phyloP scores from a whole-genome alignment of 1,284 basidiomycete genomes.

The Melampsora larici-populina region DNA sequence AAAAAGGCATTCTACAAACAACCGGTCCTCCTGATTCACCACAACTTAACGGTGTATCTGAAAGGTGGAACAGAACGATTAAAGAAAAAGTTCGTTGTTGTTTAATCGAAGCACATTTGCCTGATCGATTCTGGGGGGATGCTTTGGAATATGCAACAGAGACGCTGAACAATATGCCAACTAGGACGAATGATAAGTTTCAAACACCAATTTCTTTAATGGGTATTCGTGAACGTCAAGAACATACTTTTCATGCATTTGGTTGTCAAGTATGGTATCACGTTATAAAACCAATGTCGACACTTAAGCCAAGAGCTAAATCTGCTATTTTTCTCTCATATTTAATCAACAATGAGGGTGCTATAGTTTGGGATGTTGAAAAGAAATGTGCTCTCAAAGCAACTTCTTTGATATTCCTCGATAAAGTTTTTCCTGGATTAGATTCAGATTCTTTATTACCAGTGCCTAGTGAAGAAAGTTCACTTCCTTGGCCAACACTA shows the following conservation, averaged over 20 bases:
- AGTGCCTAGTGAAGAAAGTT: not conserved
- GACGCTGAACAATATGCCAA: not conserved
- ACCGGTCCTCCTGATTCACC: conserved; percentile 42
- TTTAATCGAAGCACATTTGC: not conserved
- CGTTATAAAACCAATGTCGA: not conserved
- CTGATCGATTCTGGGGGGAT: not conserved
- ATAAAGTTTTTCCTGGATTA: no score
- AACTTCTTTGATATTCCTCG: no score
- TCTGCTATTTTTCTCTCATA: not conserved
- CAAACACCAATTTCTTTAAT: not conserved
- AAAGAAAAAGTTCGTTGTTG: not conserved
- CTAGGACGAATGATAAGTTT: not conserved
- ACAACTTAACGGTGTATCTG: conserved; percentile 28
- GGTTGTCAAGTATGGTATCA: not conserved
- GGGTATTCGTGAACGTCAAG: no score
- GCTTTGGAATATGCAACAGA: not conserved
- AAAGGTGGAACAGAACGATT: not conserved
- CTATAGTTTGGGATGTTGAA: no score
- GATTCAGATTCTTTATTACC: not conserved
- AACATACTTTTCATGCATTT: not conserved
- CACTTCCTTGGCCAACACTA: not conserved
- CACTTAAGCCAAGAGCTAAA: not conserved
- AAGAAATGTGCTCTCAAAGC: no score
- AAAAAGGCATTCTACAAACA: no score
- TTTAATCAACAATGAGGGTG: no score